Evolutionary conservation across 202 grass and related monocot genomes (phyloP), one percentile per base, ranked within the genome.

Genomic region (Panicum hallii): DNA sequence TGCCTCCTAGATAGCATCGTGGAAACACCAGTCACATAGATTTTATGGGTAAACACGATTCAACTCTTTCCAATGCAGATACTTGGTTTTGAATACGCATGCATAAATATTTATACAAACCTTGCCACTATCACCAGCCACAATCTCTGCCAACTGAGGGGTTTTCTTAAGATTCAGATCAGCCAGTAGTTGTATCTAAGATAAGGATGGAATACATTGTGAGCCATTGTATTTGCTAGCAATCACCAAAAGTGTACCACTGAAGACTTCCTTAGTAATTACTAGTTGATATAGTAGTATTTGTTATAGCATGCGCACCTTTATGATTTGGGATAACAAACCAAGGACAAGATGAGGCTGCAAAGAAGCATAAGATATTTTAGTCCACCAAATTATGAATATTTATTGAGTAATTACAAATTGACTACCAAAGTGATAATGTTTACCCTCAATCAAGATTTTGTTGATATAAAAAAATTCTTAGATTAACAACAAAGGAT

Each of bases 301-400:
- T 47, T 58, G 20, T 75, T 75, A 68, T 71, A 85, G 44, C 5
- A 1, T 23, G 79, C 48, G 8, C 45, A 95, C 96, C 96, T 98
- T 98, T 90, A 95, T 98, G 61, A 98, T 98, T 80, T 98, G 96
- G 77, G 89, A 98, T 86, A 98, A 90, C 56, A 98, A 80, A 26
- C 93, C 96, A 87, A 98, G 93, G 83, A 98, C 89, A 72, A 98
- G 90, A 90, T 98, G 93, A 69, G 93, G 91, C 96, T 98, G 89
- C 82, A 87, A 75, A 74, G 47, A 89, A 68, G 44, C 3, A 72
- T 62, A 85, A 64, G 28, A 82, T 78, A 78, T 54, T 49, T 85
- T 66, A 81, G 77, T 42, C 9, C 1, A 44, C n/a, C 22, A 90
- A 88, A 72, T 6, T 38, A 66, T 5, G 32, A 42, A 54, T 58